A percentile compares a stretch with the other conserved stretches of the same genome.
These are phyloP conservation scores for Microcyclosporella mali DNA, from an alignment of 2,329 filamentous ascomycete genomes.

Conservation along the genomic window DNA sequence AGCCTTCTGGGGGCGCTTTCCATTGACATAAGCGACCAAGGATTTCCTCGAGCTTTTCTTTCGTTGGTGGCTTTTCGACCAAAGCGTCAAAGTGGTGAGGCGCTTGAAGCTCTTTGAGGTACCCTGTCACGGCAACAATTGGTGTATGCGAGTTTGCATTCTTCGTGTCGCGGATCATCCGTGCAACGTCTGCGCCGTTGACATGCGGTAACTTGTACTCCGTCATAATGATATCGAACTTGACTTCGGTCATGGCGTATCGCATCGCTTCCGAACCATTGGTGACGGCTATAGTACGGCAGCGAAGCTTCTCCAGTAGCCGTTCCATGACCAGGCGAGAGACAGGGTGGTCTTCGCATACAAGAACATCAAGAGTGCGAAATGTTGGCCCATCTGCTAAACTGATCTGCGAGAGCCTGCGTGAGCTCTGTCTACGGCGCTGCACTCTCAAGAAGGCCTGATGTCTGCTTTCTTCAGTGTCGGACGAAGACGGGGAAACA, in stretches of 20 bases:
- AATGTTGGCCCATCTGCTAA: constrained; percentile 79
- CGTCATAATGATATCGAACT: constrained; percentile 98
- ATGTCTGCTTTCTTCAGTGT: constrained; percentile 90
- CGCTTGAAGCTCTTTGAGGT: constrained; percentile 92
- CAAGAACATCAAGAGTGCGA: constrained; percentile 84
- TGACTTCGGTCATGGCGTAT: constrained; percentile 92
- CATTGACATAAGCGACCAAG: constrained; percentile 85
- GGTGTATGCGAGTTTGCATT: constrained; percentile 92
- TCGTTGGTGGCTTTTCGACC: constrained; percentile 93
- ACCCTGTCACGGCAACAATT: constrained; percentile 93
- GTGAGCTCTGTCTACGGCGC: constrained; percentile 87
- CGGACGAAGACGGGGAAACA: constrained; percentile 93
- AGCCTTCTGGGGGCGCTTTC: constrained; percentile 68
- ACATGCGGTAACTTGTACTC: constrained; percentile 94
- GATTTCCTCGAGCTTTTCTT: constrained; percentile 83
- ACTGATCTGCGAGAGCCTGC: constrained; percentile 85
- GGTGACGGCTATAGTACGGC: constrained; percentile 83
- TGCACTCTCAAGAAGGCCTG: constrained; percentile 89
- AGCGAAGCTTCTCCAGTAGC: constrained; percentile 86
- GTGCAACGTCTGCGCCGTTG: constrained; percentile 88
- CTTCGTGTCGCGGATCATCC: constrained; percentile 96
- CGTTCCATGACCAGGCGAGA: constrained; percentile 99
- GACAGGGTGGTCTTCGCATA: constrained; percentile 96
- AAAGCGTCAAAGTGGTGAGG: constrained; percentile 93
- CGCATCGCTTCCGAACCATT: constrained; percentile 89